Evolutionary conservation across 805 yeast genomes (phyloP).

Genomic region (Barnettozyma botsteinii): DNA sequence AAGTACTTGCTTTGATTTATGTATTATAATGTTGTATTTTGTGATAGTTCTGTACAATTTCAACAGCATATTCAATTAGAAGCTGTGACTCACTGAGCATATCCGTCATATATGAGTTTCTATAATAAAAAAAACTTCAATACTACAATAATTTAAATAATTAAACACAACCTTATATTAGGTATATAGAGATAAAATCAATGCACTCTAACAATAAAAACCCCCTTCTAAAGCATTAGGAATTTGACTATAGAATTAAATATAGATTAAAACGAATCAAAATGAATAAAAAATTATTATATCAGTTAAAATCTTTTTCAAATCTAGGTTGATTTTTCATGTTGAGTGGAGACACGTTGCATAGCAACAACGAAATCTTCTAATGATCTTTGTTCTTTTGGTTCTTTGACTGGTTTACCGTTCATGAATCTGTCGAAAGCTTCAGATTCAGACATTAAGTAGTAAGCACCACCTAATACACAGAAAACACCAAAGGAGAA

Average conservation of each 20-base stretch:
- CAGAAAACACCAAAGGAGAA: slow-evolving; percentile 98
- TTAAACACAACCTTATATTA: slow-evolving; percentile 6
- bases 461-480: slow-evolving; percentile 94
- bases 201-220: slow-evolving; percentile 8
- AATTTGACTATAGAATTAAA: slow-evolving; percentile 1
- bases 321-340: slow-evolving; percentile 65
- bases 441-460: slow-evolving; percentile 79
- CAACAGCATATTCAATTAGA: too few species aligned
- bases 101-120: too few species aligned
- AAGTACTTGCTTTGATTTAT: too few species aligned
- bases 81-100: too few species aligned
- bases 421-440: slow-evolving; percentile 79
- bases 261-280: slow-evolving; percentile 6
- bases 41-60: too few species aligned
- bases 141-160: not conserved
- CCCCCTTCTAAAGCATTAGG: slow-evolving; percentile 2
- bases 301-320: slow-evolving; percentile 4
- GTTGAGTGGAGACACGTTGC: slow-evolving; percentile 88
- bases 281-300: slow-evolving; percentile 2
- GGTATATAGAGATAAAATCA: slow-evolving; percentile 7
- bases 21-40: too few species aligned
- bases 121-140: not conserved
- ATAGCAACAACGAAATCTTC: slow-evolving; percentile 83
- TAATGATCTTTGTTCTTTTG: slow-evolving; percentile 56
- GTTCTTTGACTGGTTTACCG: slow-evolving; percentile 64